Conservation (phyloP, 2,329 filamentous ascomycete genomes). For the Fusarium phyllophilum region DNA sequence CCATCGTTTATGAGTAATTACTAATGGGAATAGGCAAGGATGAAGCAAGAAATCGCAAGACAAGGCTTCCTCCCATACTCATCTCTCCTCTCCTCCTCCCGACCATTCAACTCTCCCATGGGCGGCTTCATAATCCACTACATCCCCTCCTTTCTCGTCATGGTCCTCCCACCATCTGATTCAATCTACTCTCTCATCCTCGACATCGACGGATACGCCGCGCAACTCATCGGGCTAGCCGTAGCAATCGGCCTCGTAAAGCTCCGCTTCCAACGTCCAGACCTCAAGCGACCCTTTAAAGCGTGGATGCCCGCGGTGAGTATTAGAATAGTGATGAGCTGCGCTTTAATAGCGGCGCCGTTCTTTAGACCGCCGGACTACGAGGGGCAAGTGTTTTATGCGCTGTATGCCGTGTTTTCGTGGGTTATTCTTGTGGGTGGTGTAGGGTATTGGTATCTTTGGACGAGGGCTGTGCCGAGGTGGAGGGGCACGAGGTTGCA, state of each 20-base stretch:
- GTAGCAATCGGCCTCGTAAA: slow-evolving; percentile 68
- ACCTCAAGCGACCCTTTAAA: slow-evolving; percentile 71
- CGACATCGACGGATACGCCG: slow-evolving; percentile 76
- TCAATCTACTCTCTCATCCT: slow-evolving; percentile 79
- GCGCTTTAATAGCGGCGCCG: slow-evolving; percentile 67
- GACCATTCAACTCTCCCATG: slow-evolving; percentile 73
- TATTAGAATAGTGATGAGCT: slow-evolving; percentile 62
- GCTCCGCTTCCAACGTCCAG: slow-evolving; percentile 67
- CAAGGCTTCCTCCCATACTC: slow-evolving; percentile 77
- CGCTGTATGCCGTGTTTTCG: slow-evolving; percentile 64
- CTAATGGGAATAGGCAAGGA: slow-evolving; percentile 61
- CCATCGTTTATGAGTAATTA: not conserved
- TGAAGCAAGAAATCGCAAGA: slow-evolving; percentile 78
- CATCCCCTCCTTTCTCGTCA: slow-evolving; percentile 74
- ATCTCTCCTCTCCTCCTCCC: slow-evolving; percentile 68
- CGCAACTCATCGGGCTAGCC: slow-evolving; percentile 68
- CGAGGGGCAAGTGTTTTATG: slow-evolving; percentile 59
- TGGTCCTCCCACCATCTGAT: slow-evolving; percentile 70
- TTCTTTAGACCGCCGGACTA: slow-evolving; percentile 68
- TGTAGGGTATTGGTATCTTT: slow-evolving; percentile 74
- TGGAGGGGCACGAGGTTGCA: slow-evolving; percentile 70
- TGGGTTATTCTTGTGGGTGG: slow-evolving; percentile 63
- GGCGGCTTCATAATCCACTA: slow-evolving; percentile 76
- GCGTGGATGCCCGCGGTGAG: slow-evolving; percentile 71
- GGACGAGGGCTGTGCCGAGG: slow-evolving; percentile 68